These are phyloP conservation scores for Adansonia rubrostipa DNA, from an alignment of 441 rosid species.

Conservation along the genomic window DNA sequence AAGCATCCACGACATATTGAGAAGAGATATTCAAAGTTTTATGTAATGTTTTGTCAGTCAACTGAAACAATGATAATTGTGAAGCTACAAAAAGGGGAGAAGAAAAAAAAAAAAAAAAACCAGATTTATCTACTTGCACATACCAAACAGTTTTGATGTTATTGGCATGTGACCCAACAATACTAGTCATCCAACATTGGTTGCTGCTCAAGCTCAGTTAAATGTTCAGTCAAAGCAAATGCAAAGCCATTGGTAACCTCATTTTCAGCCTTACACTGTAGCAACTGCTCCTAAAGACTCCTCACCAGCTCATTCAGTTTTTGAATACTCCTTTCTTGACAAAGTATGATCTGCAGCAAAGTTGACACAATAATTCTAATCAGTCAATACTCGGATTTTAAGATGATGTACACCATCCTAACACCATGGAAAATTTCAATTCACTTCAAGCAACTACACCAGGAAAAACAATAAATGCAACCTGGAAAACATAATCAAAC, in stretches of 20 bases:
- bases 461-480: not conserved
- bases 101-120: not conserved
- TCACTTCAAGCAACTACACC: constrained; percentile 9
- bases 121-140: constrained; percentile 32
- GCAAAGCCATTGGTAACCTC: constrained; percentile 38
- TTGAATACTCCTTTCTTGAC: constrained; percentile 72
- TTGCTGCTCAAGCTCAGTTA: constrained; percentile 53
- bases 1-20: constrained; percentile 30
- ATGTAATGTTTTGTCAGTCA: constrained; percentile 22
- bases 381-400: not conserved
- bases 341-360: constrained; percentile 67
- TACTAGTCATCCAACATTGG: constrained; percentile 50
- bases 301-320: constrained; percentile 64
- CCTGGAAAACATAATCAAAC: not conserved
- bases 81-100: constrained; percentile 7
- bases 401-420: not conserved
- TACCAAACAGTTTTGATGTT: constrained; percentile 25
- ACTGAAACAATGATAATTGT: constrained; percentile 11
- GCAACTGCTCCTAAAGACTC: constrained; percentile 59
- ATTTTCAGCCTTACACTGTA: constrained; percentile 57
- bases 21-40: constrained; percentile 33
- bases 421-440: not conserved
- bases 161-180: constrained; percentile 23
- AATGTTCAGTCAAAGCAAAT: constrained; percentile 43
- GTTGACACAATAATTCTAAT: constrained; percentile 23